Evolutionary conservation across 1,284 basidiomycete genomes (phyloP), one percentile per base, ranked within the genome.

Genomic region (Apiotrichum laibachii): DNA sequence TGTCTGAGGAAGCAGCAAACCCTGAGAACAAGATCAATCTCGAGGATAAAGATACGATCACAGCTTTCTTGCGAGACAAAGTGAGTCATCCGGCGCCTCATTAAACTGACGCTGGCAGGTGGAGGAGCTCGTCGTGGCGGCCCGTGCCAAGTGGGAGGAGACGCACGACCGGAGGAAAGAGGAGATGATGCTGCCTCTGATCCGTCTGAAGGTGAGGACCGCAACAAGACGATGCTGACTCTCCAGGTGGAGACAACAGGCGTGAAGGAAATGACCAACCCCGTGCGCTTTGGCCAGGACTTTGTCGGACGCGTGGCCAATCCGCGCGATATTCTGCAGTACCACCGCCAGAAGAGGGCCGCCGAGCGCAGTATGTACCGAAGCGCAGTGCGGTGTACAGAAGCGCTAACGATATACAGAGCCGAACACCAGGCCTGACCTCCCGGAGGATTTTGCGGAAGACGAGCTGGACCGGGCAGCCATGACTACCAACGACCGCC

Each of bases 271-370:
- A 91, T 92, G 80, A 90, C 89, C 50, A 99, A 99, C 75, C 91
- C 94, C 15, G 89, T 95, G 52, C 88, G 95, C 10, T 97, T 99
- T 73, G 95, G 96, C 0, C 93, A 96, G 75, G 92, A 96, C 73
- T 98, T 96, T 76, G 84, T 88, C 60, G 92, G 90, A 2, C 85
- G 85, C 22, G 85, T 99, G 16, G 96, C 95, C 12, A 99, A 99
- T 72, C 94, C 95, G 8, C 85, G 90, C 43, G 94, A 98, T 70
- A 85, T 95, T 33, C 84, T 99, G 34, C 83, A 92, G 49, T 97
- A 97, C 78, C 88, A 94, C 73, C 86, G 90, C 19, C 84, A 87
- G 49, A 94, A 90, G 76, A 88, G 87, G 70, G 69, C 79, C 31
- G 80, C 82, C 2, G 73, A 71, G 47, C 66, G 63, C 51, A 75